Evolutionary conservation across 306 rosid species (phyloP).

Genomic region (Acacia crassicarpa): DNA sequence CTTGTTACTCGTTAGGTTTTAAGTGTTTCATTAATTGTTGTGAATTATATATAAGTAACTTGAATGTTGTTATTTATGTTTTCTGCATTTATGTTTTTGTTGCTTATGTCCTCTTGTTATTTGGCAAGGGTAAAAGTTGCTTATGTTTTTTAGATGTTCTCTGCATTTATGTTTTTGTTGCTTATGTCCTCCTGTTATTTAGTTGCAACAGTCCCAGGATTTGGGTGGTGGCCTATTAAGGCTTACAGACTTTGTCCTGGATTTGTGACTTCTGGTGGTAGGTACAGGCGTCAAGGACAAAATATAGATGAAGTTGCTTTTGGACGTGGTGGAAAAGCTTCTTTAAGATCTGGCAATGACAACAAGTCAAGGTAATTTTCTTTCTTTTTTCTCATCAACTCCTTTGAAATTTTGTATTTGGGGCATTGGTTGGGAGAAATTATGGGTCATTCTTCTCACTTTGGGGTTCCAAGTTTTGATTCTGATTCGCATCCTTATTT

Average conservation of each 20-base stretch:
- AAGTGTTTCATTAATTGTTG: too few relatives aligned
- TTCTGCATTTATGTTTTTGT: too few relatives aligned
- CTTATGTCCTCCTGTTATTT: too few relatives aligned
- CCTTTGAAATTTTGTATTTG: not conserved
- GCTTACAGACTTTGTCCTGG: constrained; percentile 97
- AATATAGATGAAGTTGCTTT: constrained; percentile 93
- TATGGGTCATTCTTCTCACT: not conserved
- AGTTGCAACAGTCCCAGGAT: constrained; percentile 90
- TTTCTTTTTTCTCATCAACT: not conserved
- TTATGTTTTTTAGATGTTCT: too few relatives aligned
- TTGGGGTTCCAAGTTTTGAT: not conserved
- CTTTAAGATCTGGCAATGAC: constrained; percentile 26
- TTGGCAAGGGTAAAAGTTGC: too few relatives aligned
- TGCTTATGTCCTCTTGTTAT: too few relatives aligned
- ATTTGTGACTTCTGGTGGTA: constrained; percentile 80
- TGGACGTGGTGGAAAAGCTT: constrained; percentile 52
- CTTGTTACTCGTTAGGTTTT: too few relatives aligned
- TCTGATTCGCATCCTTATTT: not conserved
- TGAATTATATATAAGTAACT: too few relatives aligned
- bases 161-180: too few relatives aligned
- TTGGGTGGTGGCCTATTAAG: constrained; percentile 99
- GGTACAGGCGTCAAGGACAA: constrained; percentile 82
- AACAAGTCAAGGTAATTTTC: constrained; percentile 42
- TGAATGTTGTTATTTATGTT: too few relatives aligned
- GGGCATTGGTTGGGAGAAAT: not conserved